These are phyloP conservation scores for Neohortaea acidophila DNA, from an alignment of 495 filamentous ascomycete species.

Conservation along the genomic window DNA sequence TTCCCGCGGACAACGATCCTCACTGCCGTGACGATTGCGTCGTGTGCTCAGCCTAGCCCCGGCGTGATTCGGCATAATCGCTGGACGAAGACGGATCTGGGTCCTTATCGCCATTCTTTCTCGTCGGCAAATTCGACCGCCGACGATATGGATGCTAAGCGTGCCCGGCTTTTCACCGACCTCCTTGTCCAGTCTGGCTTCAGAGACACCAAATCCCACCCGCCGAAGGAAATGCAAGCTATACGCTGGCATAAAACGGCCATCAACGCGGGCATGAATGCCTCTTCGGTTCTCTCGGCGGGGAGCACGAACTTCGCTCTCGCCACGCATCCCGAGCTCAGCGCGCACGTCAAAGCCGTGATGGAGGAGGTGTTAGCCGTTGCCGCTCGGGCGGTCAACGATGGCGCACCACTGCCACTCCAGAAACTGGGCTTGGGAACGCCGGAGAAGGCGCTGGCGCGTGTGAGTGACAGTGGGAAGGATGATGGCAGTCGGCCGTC, in stretches of 20 bases:
- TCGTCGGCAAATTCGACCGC: no score
- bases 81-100: slow-evolving; percentile 45
- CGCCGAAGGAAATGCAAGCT: slow-evolving; percentile 38
- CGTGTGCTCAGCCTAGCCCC: slow-evolving; percentile 34
- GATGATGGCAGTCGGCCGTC: slow-evolving; percentile 39
- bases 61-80: slow-evolving; percentile 43
- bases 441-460: slow-evolving; percentile 38
- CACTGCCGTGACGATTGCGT: slow-evolving; percentile 44
- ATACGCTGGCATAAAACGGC: slow-evolving; percentile 51
- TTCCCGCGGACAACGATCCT: slow-evolving; percentile 42
- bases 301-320: slow-evolving; percentile 35
- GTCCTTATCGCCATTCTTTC: slow-evolving; percentile 39
- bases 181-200: slow-evolving; percentile 31
- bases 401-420: slow-evolving; percentile 20
- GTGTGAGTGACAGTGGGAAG: slow-evolving; percentile 41
- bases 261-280: slow-evolving; percentile 52
- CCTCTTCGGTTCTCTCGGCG: slow-evolving; percentile 42
- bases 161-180: slow-evolving; percentile 21
- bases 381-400: slow-evolving; percentile 35
- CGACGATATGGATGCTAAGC: slow-evolving; percentile 2
- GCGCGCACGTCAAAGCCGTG: slow-evolving; percentile 29
- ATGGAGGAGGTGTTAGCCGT: slow-evolving; percentile 45
- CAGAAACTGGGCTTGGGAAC: slow-evolving; percentile 27
- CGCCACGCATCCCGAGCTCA: slow-evolving; percentile 34
- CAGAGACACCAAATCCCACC: slow-evolving; percentile 31